These are phyloP conservation scores for Candida sojae DNA, from an alignment of 1,139 yeast species.

Conservation along the genomic window DNA sequence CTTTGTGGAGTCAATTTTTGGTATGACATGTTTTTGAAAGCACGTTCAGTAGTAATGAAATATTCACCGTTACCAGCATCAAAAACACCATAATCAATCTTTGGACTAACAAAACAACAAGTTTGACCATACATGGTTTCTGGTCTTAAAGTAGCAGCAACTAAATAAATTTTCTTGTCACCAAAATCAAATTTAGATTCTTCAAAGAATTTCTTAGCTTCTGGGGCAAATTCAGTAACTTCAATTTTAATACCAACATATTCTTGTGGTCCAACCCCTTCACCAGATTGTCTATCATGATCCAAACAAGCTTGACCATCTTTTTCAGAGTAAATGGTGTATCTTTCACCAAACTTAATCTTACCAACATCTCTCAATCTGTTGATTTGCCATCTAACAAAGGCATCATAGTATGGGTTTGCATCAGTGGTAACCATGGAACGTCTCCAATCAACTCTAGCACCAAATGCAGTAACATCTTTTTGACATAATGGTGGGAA, in stretches of 20 bases:
- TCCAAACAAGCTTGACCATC: constrained; percentile 99
- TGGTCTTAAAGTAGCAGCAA: constrained; percentile 98
- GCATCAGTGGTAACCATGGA: constrained; percentile 93
- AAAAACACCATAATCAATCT: constrained; percentile 87
- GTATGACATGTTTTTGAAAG: constrained; percentile 97
- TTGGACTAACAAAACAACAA: constrained; percentile 96
- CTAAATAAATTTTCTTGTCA: constrained; percentile 71
- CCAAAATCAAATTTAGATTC: constrained; percentile 40
- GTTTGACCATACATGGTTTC: constrained; percentile 99
- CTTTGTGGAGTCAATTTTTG: constrained; percentile 90
- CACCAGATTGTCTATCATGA: constrained; percentile 97
- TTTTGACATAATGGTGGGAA: constrained; percentile 89
- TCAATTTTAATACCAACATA: constrained; percentile 89
- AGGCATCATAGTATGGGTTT: constrained; percentile 93
- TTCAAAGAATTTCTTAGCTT: constrained; percentile 52
- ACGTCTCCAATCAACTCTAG: constrained; percentile 98
- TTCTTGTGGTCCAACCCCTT: constrained; percentile 96
- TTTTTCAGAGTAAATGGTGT: constrained; percentile 94
- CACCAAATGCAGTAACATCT: constrained; percentile 83
- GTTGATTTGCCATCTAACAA: constrained; percentile 96
- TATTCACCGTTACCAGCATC: constrained; percentile 79
- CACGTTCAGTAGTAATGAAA: constrained; percentile 89
- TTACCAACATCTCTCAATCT: constrained; percentile 82
- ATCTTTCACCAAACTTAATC: constrained; percentile 97
- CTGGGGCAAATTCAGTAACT: constrained; percentile 61